These are phyloP conservation scores for Ustilago trichophora DNA, from an alignment of 1,284 basidiomycete genomes.

Conservation along the genomic window DNA sequence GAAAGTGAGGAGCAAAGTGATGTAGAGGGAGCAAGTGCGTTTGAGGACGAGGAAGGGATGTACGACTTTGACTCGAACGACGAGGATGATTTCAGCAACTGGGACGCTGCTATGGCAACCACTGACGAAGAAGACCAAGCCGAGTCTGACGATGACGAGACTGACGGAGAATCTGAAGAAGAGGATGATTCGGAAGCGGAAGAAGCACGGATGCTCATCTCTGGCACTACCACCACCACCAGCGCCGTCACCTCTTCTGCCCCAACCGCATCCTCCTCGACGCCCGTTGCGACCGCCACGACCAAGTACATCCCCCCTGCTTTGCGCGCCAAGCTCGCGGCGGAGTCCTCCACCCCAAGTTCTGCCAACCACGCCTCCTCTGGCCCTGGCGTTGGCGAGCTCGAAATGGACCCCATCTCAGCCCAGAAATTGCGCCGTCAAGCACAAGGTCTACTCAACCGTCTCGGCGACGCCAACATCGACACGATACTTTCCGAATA, in stretches of 20 bases:
- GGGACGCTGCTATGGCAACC: constrained; percentile 51
- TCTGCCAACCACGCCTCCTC: not conserved
- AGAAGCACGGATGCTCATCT: constrained; percentile 28
- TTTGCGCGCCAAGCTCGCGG: constrained; percentile 67
- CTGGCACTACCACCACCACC: constrained; percentile 1
- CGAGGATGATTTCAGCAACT: constrained; percentile 46
- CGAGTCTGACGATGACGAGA: constrained; percentile 7
- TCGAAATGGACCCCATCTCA: constrained; percentile 59
- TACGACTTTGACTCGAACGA: constrained; percentile 44
- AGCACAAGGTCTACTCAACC: constrained; percentile 86
- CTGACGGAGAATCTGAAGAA: constrained; percentile 3
- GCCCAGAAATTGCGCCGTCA: constrained; percentile 78
- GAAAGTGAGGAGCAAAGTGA: constrained; percentile 5
- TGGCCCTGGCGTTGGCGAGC: not conserved
- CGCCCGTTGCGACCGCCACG: constrained; percentile 28
- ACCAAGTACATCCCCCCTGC: constrained; percentile 71
- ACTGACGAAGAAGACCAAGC: constrained; percentile 35
- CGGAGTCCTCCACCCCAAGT: constrained; percentile 18
- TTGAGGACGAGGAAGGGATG: constrained; percentile 30
- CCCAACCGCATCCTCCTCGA: not conserved
- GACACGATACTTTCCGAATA: constrained; percentile 79
- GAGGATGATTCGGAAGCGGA: constrained; percentile 33
- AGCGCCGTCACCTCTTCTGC: not conserved
- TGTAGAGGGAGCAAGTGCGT: constrained; percentile 4
- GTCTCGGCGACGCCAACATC: constrained; percentile 88